Base-by-base conservation (phyloP, 768 basidiomycete genomes). In the Exsudoporus frostii region DNA sequence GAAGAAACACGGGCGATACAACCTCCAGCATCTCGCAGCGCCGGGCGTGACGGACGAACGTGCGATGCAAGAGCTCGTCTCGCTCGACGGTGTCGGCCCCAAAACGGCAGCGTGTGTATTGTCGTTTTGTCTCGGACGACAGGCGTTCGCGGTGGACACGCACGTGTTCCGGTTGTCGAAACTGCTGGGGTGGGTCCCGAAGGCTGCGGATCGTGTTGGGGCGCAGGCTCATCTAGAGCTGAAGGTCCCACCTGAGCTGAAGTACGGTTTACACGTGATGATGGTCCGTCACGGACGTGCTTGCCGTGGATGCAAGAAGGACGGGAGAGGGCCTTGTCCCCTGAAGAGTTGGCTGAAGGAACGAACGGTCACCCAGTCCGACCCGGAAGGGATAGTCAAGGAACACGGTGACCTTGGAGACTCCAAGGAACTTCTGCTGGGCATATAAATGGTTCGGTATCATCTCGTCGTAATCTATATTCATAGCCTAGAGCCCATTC, bases 51-150 rank as follows among this genome's bases (percentile, higher is more conserved):
- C 77, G 1, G 74, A 84, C 63, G 76, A 76, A 27, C 72, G 73
- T n/a, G 76, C 78, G 32, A 84, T 83, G 82, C 65, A 73, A 55
- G 82, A 80, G 56, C 73, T 85, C 25, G 75, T 82, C 14, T 75
- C 80, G 4, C 79, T 79, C 51, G 66, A 75, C 29, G 83, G 83
- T 1, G 82, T 85, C 10, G 82, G 83, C 2, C 83, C 81, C 1
- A 84, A 84, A 66, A 84, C 82, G 1, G 83, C 82, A 1, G 79
- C 83, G 1, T 85, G 83, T 53, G 83, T 85, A 0, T 65, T 84
- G 13, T 71, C 83, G 22, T 83, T 85, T 63, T 82, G 81, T 56
- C 71, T 85, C 7, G 81, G 78, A 5, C 72, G 83, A n/a, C 72
- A 79, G 41, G 79, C 80, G 0, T 84, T 85, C 51, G 81, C 84